A percentile compares a stretch with the other conserved stretches of the same genome.
phyloP scores from a whole-genome alignment of 352 stramenopile genomes.

The Globisporangium nunn region DNA sequence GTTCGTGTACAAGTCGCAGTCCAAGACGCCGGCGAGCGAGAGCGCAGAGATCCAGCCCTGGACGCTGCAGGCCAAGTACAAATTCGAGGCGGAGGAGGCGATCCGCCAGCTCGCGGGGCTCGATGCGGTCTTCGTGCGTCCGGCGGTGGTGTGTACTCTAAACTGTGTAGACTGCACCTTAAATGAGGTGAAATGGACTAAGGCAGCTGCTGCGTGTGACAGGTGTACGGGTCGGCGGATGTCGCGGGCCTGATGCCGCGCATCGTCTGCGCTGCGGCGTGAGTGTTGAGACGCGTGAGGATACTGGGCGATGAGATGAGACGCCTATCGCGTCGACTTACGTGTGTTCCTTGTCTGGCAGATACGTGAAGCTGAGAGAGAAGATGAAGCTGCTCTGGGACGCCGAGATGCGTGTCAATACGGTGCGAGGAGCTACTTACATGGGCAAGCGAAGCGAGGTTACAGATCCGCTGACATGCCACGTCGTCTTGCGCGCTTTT shows the following conservation, averaged over 20 bases:
- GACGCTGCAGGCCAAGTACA: slow-evolving; percentile 85
- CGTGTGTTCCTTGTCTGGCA: slow-evolving; percentile 8
- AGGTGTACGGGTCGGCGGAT: slow-evolving; percentile 79
- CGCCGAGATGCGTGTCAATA: slow-evolving; percentile 83
- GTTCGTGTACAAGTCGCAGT: slow-evolving; percentile 87
- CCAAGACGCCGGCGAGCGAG: slow-evolving; percentile 59
- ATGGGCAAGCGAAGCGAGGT: background rate
- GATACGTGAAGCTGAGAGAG: slow-evolving; percentile 77
- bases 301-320: background rate
- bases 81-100: slow-evolving; percentile 72
- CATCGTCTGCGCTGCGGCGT: slow-evolving; percentile 80
- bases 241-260: slow-evolving; percentile 79
- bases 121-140: slow-evolving; percentile 68
- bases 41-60: slow-evolving; percentile 59
- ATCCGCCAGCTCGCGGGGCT: slow-evolving; percentile 52
- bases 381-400: slow-evolving; percentile 88
- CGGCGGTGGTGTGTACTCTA: slow-evolving; percentile 40
- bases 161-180: background rate
- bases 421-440: slow-evolving; percentile 22
- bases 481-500: background rate
- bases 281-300: slow-evolving; percentile 15
- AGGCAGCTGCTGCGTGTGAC: background rate
- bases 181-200: background rate
- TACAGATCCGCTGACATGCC: too few relatives aligned
- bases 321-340: background rate